Evolutionary conservation across 371 early-diverging fungal species (phyloP).

Genomic region (Lichtheimia ramosa): DNA sequence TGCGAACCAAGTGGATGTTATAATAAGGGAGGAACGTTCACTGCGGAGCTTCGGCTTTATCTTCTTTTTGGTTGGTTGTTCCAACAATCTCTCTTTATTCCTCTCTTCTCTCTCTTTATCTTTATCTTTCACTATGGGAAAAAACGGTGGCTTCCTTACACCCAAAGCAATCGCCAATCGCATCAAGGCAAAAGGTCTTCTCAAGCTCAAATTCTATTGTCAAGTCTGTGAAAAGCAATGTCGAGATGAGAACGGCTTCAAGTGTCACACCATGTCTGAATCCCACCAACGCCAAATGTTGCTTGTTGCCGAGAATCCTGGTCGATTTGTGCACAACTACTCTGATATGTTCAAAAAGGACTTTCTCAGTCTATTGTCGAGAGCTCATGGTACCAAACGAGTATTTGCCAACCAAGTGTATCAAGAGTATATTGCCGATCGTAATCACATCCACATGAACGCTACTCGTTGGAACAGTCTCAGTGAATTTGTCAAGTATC

Average conservation of each 20-base stretch:
- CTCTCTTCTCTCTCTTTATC: neutral
- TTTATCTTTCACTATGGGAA: conserved; percentile 55
- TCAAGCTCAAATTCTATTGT: conserved; percentile 92
- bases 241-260: conserved; percentile 96
- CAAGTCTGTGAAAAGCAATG: conserved; percentile 94
- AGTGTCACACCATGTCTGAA: conserved; percentile 91
- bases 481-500: conserved; percentile 80
- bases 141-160: conserved; percentile 68
- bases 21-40: too few relatives aligned
- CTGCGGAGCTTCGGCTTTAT: too few relatives aligned
- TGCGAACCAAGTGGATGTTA: too few relatives aligned
- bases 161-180: conserved; percentile 85
- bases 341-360: conserved; percentile 75
- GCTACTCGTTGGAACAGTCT: conserved; percentile 90
- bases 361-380: conserved; percentile 71
- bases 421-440: conserved; percentile 92
- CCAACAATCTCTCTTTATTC: neutral
- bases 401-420: conserved; percentile 92
- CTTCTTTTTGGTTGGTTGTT: too few relatives aligned
- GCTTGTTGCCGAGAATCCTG: conserved; percentile 83
- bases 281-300: conserved; percentile 93
- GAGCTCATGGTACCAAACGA: conserved; percentile 81
- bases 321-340: conserved; percentile 65
- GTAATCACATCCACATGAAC: conserved; percentile 95
- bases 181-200: conserved; percentile 93